A percentile compares a stretch with the other conserved stretches of the same genome.
Conservation (phyloP, 331 rosid species). For the Phaseolus coccineus region DNA sequence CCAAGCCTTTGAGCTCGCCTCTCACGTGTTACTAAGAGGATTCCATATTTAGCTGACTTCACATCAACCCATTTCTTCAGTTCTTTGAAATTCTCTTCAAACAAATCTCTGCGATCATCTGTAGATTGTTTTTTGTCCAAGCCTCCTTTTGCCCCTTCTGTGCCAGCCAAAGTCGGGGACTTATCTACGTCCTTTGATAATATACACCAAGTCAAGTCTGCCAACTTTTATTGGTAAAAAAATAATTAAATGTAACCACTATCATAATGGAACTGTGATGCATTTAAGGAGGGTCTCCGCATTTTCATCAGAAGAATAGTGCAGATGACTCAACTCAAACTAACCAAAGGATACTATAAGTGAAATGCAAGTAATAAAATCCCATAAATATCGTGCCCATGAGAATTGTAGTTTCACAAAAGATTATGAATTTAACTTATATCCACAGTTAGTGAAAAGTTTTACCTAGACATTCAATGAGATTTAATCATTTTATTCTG, state of each 20-base stretch:
- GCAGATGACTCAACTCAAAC: constrained; percentile 32
- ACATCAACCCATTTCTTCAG: constrained; percentile 88
- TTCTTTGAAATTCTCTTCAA: constrained; percentile 84
- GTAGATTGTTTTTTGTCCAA: constrained; percentile 47
- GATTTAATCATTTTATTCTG: background rate
- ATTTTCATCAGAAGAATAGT: constrained; percentile 32
- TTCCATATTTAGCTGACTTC: constrained; percentile 78
- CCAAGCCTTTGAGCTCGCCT: constrained; percentile 84
- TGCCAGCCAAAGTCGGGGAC: constrained; percentile 38
- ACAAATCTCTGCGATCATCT: constrained; percentile 54
- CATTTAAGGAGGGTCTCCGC: constrained; percentile 14
- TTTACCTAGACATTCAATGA: background rate
- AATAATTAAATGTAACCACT: constrained; percentile 45
- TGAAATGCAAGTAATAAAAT: constrained; percentile 28
- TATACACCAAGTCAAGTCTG: constrained; percentile 72
- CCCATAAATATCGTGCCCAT: background rate
- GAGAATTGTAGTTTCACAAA: constrained; percentile 11
- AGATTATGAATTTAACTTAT: background rate
- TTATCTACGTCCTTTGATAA: constrained; percentile 61
- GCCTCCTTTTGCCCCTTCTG: constrained; percentile 54
- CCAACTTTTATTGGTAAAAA: constrained; percentile 55
- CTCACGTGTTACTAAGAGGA: constrained; percentile 75
- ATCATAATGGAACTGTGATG: constrained; percentile 42
- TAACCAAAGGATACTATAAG: constrained; percentile 4
- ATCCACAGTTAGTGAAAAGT: background rate